Base-by-base conservation (phyloP, 225 moss, liverwort and hornwort species). In the Physcomitrellopsis africana region DNA sequence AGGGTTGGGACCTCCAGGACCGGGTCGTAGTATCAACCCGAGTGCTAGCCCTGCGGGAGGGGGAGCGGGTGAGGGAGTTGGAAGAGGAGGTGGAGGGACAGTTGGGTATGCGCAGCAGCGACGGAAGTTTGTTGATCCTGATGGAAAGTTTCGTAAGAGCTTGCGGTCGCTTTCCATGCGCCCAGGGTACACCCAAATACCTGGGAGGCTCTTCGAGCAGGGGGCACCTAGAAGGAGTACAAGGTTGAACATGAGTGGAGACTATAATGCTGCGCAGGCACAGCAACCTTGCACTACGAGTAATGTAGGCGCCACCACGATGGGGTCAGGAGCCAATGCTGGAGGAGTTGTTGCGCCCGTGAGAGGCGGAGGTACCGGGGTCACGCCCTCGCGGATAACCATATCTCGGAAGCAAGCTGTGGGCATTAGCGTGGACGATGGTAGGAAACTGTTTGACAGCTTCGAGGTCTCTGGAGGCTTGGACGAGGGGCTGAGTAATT, bases 91-190 rank as follows among this genome's bases (percentile, higher is more conserved):
- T 23, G 72, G 72, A 43, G 89, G 79, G 9, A 81, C 83, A 49
- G 77, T 84, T 6, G 92, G 78, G 22, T 86, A 97, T 67, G 86
- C 89, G 18, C 99, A 99, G 70, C 96, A 94, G 70, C 89, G 99
- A 45, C 92, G 95, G 49, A 99, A 99, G 76, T 93, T 93, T 69
- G 92, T 89, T 41, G 95, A 93, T 52, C 79, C 85, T 3, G 95
- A 99, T 77, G 99, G 93, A 24, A 99, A 99, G 74, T 89, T 99
- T 43, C 89, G 99, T 58, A 99, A 99, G 86, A 99, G 93, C 81
- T 92, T 95, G 78, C 93, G 99, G 67, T 95, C 99, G 55, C 86
- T 95, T 72, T 93, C 99, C 69, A 89, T 95, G 81, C 92, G 99
- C 72, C 90, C 99, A 65, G 93, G 95, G 55, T 95, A 92, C 72